Evolutionary conservation across 495 filamentous ascomycete genomes (phyloP).

Genomic region (Mytilinidion resinicola): DNA sequence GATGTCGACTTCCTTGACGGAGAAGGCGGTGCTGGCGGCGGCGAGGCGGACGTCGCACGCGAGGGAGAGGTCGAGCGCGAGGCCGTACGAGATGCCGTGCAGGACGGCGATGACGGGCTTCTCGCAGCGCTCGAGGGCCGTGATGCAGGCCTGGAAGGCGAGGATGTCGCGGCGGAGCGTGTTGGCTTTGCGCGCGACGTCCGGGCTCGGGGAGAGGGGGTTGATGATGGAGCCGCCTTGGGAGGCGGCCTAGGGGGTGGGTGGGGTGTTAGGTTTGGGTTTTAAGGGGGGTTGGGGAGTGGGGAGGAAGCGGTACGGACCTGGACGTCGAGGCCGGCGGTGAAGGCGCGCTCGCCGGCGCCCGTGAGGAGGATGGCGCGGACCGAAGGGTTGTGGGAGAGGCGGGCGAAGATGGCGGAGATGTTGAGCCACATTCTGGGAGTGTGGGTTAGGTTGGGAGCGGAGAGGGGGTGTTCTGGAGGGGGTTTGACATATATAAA

Average conservation of each 20-base stretch:
- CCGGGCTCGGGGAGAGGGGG: not conserved
- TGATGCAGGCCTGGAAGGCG: slow-evolving; percentile 74
- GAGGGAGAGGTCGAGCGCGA: slow-evolving; percentile 77
- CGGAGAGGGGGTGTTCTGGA: not conserved
- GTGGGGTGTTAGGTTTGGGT: not conserved
- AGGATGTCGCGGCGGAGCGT: slow-evolving; percentile 58
- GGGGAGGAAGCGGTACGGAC: slow-evolving; percentile 44
- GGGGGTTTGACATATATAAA: not conserved
- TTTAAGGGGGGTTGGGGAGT: not conserved
- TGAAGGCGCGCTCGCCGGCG: slow-evolving; percentile 78
- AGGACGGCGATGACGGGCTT: slow-evolving; percentile 86
- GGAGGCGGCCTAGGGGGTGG: slow-evolving; percentile 25
- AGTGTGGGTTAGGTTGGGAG: not conserved
- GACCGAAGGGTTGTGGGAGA: slow-evolving; percentile 66
- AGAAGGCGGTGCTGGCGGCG: slow-evolving; percentile 55
- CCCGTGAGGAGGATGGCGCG: slow-evolving; percentile 78
- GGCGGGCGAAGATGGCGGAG: slow-evolving; percentile 59
- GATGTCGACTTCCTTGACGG: slow-evolving; percentile 93
- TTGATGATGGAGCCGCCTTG: slow-evolving; percentile 43
- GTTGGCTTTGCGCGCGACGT: slow-evolving; percentile 45
- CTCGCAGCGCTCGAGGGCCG: slow-evolving; percentile 73
- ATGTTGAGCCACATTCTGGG: slow-evolving; percentile 84
- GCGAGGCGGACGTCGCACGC: slow-evolving; percentile 77
- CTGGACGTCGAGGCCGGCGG: slow-evolving; percentile 74
- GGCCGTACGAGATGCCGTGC: slow-evolving; percentile 73